These are phyloP conservation scores for Alopecurus myosuroides DNA, from an alignment of 176 grass and related monocot genomes.

Conservation along the genomic window DNA sequence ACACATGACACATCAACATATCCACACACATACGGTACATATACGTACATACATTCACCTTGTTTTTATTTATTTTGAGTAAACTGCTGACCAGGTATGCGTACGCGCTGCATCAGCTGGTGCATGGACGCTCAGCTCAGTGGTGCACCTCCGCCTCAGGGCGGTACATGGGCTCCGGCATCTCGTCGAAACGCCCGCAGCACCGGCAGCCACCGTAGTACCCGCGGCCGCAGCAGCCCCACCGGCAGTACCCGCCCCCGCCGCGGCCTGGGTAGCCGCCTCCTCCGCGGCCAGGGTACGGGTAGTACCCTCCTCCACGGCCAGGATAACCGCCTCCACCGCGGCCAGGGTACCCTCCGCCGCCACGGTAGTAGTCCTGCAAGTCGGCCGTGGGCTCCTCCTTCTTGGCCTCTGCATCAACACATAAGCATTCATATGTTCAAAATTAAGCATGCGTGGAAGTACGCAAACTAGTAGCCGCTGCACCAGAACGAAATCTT, in stretches of 20 bases:
- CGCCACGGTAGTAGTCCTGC: slow-evolving; percentile 18
- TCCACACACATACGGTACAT: not conserved
- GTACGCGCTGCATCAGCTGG: too few species aligned
- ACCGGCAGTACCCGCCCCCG: slow-evolving; percentile 12
- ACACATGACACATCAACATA: not conserved
- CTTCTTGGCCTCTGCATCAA: not conserved
- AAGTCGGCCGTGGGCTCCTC: not conserved
- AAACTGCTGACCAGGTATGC: not conserved
- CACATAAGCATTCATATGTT: not conserved
- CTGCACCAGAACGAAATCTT: not conserved
- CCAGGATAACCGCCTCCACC: not conserved
- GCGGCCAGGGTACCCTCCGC: not conserved
- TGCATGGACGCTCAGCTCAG: not conserved
- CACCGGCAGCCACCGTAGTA: slow-evolving; percentile 52
- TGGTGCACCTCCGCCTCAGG: slow-evolving; percentile 38
- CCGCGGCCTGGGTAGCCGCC: slow-evolving; percentile 22
- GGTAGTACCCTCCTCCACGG: slow-evolving; percentile 7
- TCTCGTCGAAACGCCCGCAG: slow-evolving; percentile 41
- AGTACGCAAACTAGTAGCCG: not conserved
- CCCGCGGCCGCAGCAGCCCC: slow-evolving; percentile 40
- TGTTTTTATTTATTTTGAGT: not conserved
- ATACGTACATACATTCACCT: not conserved
- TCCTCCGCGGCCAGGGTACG: slow-evolving; percentile 8
- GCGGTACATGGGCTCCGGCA: slow-evolving; percentile 61
- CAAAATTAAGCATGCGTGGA: not conserved